Percentiles rank a stretch among this genome's conserved stretches.
phyloP scores from a whole-genome alignment of 495 filamentous ascomycete genomes.

The Xylaria sp. region DNA sequence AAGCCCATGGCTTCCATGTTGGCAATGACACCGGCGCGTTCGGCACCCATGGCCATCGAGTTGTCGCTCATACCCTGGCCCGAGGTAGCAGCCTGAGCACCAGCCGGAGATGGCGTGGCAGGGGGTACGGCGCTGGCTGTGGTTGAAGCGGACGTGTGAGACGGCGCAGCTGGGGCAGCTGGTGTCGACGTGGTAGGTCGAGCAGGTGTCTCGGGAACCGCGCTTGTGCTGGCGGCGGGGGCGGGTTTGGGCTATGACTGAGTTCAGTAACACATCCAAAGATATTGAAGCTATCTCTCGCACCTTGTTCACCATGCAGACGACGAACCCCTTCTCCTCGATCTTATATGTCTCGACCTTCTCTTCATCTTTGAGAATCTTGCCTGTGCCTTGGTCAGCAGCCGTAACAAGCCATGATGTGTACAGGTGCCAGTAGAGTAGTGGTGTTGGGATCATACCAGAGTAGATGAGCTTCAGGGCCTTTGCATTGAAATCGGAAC shows the following conservation, averaged over 20 bases:
- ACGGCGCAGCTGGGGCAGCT: slow-evolving; percentile 64
- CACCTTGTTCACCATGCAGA: slow-evolving; percentile 97
- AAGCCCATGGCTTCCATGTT: slow-evolving; percentile 99
- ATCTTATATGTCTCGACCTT: slow-evolving; percentile 96
- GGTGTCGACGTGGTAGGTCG: slow-evolving; percentile 67
- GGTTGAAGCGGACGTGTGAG: slow-evolving; percentile 52
- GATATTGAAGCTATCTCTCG: slow-evolving; percentile 23
- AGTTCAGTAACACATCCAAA: slow-evolving; percentile 32
- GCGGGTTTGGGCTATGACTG: slow-evolving; percentile 65
- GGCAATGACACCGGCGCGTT: slow-evolving; percentile 84
- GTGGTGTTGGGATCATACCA: slow-evolving; percentile 61
- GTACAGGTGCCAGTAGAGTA: slow-evolving; percentile 3
- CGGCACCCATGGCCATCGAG: slow-evolving; percentile 80
- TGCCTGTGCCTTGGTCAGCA: slow-evolving; percentile 64
- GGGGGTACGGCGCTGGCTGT: slow-evolving; percentile 72
- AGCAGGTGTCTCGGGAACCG: slow-evolving; percentile 73
- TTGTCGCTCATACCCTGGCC: slow-evolving; percentile 62
- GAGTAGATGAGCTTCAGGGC: slow-evolving; percentile 96
- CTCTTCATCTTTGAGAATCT: slow-evolving; percentile 96
- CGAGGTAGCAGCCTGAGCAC: slow-evolving; percentile 51
- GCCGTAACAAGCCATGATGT: not conserved
- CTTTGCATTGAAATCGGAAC: slow-evolving; percentile 75
- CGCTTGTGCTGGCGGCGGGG: slow-evolving; percentile 53
- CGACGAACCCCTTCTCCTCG: slow-evolving; percentile 98
- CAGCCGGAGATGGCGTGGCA: slow-evolving; percentile 66